Conservation (phyloP, 2,329 filamentous ascomycete species). For the Xylaria sp. region DNA sequence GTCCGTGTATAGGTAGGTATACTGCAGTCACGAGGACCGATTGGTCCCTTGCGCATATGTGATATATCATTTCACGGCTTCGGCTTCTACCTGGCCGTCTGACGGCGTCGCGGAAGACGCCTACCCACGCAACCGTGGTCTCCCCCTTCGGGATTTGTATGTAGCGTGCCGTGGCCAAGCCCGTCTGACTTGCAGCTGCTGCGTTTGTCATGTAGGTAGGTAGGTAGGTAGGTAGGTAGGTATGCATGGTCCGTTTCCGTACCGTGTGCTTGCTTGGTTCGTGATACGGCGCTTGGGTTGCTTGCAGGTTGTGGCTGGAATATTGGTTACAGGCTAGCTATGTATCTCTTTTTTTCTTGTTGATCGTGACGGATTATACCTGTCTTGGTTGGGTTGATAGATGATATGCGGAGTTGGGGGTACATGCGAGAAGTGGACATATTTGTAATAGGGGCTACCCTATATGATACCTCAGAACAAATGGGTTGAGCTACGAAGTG, state of each 20-base stretch:
- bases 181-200: slow-evolving; percentile 17
- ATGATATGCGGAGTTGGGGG: too few species aligned
- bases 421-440: neutral
- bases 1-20: neutral
- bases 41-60: neutral
- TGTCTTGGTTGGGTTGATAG: neutral
- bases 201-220: slow-evolving; percentile 1
- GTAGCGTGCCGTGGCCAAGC: neutral
- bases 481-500: neutral
- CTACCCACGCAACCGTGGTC: too few species aligned
- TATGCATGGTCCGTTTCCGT: neutral
- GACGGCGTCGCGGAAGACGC: neutral
- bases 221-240: too few species aligned
- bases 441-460: neutral
- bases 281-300: neutral
- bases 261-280: neutral
- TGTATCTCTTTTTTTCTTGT: neutral
- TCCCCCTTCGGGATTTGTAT: neutral
- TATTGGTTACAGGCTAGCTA: neutral
- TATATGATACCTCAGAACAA: neutral
- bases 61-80: slow-evolving; percentile 5
- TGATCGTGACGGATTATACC: neutral
- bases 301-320: neutral
- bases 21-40: slow-evolving; percentile 23
- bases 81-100: neutral